A percentile compares a stretch with the other conserved stretches of the same genome.
Evolutionary conservation across 2,329 filamentous ascomycete species (phyloP).

Genomic region (Aspergillus sp.): DNA sequence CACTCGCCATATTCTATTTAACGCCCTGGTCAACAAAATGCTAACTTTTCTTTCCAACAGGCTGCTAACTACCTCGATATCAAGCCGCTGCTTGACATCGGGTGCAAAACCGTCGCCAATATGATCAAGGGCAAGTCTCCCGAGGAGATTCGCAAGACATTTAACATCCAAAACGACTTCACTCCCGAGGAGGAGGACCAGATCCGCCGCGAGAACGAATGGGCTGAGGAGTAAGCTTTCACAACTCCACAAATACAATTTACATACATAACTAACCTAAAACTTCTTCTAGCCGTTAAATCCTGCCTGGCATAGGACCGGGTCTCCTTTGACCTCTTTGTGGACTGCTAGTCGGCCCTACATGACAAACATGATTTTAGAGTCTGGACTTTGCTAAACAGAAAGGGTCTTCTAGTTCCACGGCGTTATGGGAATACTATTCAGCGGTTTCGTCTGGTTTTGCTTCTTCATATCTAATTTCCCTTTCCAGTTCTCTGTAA

Average conservation of each 20-base stretch:
- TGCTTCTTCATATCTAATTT: neutral
- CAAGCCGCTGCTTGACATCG: slow-evolving; percentile 94
- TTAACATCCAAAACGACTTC: slow-evolving; percentile 99
- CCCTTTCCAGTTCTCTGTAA: slow-evolving; percentile 7
- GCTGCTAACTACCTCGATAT: slow-evolving; percentile 99
- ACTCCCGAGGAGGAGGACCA: slow-evolving; percentile 98
- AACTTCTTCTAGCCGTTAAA: slow-evolving; percentile 50
- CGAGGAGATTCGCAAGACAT: slow-evolving; percentile 98
- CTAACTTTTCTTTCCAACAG: slow-evolving; percentile 44
- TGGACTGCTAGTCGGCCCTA: slow-evolving; percentile 1
- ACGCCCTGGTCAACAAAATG: neutral
- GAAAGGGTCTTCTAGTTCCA: slow-evolving; percentile 15
- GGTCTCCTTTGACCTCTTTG: slow-evolving; percentile 4
- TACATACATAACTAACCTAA: slow-evolving; percentile 9
- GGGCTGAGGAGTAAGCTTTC: slow-evolving; percentile 71
- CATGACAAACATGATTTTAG: slow-evolving; percentile 2
- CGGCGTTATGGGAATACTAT: slow-evolving; percentile 23
- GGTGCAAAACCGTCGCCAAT: slow-evolving; percentile 99
- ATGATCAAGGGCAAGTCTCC: slow-evolving; percentile 99
- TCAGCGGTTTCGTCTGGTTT: slow-evolving; percentile 15
- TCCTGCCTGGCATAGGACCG: neutral
- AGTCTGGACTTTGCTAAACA: slow-evolving; percentile 4
- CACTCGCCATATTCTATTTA: neutral
- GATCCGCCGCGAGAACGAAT: slow-evolving; percentile 88
- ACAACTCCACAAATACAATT: neutral